These are phyloP conservation scores for Oryza longistaminata DNA, from an alignment of 176 grass and related monocot species.

Conservation along the genomic window DNA sequence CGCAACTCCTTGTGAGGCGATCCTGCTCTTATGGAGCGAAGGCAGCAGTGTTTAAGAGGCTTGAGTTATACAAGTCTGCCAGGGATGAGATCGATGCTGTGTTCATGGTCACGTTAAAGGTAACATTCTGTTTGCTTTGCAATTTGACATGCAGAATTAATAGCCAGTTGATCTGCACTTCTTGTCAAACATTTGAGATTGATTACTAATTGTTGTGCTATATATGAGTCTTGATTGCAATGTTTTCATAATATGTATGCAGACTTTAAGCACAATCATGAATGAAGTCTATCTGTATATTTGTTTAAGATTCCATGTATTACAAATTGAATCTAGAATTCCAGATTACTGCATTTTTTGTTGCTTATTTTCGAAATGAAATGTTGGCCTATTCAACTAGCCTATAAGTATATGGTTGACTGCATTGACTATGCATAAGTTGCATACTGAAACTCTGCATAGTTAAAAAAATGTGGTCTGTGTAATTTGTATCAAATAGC, in stretches of 20 bases:
- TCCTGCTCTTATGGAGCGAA: conserved; percentile 81
- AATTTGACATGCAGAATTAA: conserved; percentile 26
- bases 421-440: background rate
- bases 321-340: background rate
- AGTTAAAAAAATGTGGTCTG: background rate
- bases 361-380: background rate
- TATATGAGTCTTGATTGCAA: background rate
- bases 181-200: background rate
- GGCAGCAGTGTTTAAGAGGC: conserved; percentile 77
- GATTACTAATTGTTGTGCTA: background rate
- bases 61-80: conserved; percentile 90
- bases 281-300: background rate
- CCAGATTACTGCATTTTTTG: background rate
- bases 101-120: conserved; percentile 59
- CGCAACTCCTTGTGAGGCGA: conserved; percentile 81
- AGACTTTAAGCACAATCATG: conserved; percentile 3
- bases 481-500: background rate
- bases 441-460: background rate
- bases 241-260: background rate
- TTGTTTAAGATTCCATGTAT: conserved; percentile 16
- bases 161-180: conserved; percentile 23
- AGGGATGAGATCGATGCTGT: conserved; percentile 87
- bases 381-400: conserved; percentile 6
- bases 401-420: background rate
- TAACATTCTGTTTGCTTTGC: background rate